Evolutionary conservation across 108 stramenopile species (phyloP), one percentile per base, ranked within the genome.

Genomic region (Conticribra weissflogii): DNA sequence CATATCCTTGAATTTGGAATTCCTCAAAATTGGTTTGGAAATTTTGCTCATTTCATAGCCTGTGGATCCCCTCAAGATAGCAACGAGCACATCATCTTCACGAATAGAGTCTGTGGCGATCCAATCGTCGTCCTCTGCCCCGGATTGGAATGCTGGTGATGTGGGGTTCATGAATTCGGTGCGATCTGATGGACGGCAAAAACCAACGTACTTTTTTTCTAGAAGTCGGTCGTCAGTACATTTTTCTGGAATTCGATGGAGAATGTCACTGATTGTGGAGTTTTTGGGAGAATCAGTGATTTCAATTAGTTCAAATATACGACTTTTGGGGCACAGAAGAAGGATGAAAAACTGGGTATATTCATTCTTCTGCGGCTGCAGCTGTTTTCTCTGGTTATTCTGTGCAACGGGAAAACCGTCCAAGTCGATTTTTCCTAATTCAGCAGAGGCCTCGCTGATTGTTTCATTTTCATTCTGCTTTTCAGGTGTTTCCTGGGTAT

Each of bases 281-380:
- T 56, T 23, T 27, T 22, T 14, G 25, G 47, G 48, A 22, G 64
- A 52, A 68, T 66, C 53, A 23, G 54, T 33, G 7, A 79, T 54
- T 51, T 79, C 60, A 52, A 79, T 36, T 24, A 79, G 36, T 63
- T 79, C 78, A 51, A 79, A 79, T 3, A 79, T 79, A 15, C 78
- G 78, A 28, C 32, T 55, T 41, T 53, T 47, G 8, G 78, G 78
- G 56, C 70, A 71, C 0, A 79, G 60, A 3, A 79, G 47, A 30
- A 79, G 33, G 29, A 72, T 57, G 47, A 79, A 79, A 58, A 79
- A 79, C 5, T 65, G 53, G 30, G 72, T 68, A n/a, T n/a, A n/a
- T n/a, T n/a, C n/a, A n/a, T n/a, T n/a, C n/a, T n/a, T n/a, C n/a
- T n/a, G n/a, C n/a, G n/a, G 56, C 21, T 29, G 36, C 36, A 9